A percentile compares a stretch with the other conserved stretches of the same genome.
Evolutionary conservation across 1,284 basidiomycete species (phyloP).

Genomic region (Cutaneotrichosporon daszewskae): DNA sequence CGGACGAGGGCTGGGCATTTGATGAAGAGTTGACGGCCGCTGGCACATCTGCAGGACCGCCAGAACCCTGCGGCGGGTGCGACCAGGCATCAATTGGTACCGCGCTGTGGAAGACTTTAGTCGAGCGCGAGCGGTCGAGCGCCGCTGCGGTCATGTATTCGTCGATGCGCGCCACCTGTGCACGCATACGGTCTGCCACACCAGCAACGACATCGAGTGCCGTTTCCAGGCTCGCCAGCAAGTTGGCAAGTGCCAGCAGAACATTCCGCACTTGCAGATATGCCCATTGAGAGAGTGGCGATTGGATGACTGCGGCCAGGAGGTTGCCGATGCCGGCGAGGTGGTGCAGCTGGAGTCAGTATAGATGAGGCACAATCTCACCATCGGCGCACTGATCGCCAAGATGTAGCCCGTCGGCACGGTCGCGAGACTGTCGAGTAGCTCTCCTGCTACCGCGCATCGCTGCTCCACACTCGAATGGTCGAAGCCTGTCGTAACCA

Average conservation of each 20-base stretch:
- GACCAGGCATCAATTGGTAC: too few relatives aligned
- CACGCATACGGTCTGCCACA: not conserved
- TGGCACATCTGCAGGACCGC: too few relatives aligned
- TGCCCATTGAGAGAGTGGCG: not conserved
- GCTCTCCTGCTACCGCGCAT: not conserved
- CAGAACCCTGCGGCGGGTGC: too few relatives aligned
- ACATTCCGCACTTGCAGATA: conserved; percentile 1
- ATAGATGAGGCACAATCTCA: not conserved
- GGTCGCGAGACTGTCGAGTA: not conserved
- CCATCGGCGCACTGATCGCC: not conserved
- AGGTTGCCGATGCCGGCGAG: conserved; percentile 1
- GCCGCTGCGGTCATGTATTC: conserved; percentile 22
- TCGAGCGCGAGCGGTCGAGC: conserved; percentile 12
- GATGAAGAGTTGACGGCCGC: too few relatives aligned
- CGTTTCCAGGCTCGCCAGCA: not conserved
- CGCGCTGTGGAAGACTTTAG: conserved; percentile 16
- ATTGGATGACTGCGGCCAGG: not conserved
- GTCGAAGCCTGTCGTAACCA: not conserved
- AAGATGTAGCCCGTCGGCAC: not conserved
- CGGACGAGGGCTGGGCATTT: too few relatives aligned
- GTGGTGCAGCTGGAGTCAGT: conserved; percentile 3
- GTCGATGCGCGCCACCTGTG: not conserved
- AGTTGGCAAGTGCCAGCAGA: not conserved
- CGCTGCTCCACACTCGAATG: conserved; percentile 1
- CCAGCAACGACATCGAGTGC: not conserved